Evolutionary conservation across 495 filamentous ascomycete genomes (phyloP).

Genomic region (Lindgomyces ingoldianus): DNA sequence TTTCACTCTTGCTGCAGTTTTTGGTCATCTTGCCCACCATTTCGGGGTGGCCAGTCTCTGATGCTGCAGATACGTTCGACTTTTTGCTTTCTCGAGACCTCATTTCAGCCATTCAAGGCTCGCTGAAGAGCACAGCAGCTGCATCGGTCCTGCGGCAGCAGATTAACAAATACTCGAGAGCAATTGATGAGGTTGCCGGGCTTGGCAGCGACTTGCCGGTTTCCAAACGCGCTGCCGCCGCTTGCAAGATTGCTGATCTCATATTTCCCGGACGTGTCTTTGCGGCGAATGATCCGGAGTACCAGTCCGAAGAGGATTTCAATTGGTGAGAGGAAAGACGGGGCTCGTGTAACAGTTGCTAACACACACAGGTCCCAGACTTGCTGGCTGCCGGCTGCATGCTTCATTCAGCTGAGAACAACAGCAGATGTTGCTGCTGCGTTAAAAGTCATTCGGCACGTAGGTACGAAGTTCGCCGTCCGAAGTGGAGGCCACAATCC

Average conservation of each 20-base stretch:
- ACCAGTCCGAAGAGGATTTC: constrained; percentile 6
- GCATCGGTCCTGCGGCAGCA: background rate
- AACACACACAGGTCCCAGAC: constrained; percentile 18
- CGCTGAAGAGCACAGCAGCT: background rate
- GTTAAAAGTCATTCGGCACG: constrained; percentile 31
- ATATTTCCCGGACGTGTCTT: constrained; percentile 10
- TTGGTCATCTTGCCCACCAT: background rate
- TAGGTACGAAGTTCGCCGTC: constrained; percentile 50
- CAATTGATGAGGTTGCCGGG: background rate
- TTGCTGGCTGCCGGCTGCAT: constrained; percentile 18
- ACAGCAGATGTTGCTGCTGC: constrained; percentile 28
- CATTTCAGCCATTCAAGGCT: background rate
- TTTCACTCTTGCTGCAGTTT: background rate
- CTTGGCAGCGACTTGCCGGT: constrained; percentile 3
- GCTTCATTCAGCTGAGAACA: constrained; percentile 12
- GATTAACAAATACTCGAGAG: background rate
- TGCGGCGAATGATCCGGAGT: background rate
- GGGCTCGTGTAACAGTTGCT: background rate
- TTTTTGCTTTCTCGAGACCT: background rate
- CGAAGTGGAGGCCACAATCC: constrained; percentile 52
- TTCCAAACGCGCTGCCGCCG: constrained; percentile 8
- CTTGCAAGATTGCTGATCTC: constrained; percentile 1
- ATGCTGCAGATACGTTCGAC: background rate
- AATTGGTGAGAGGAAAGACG: background rate
- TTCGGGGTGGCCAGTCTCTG: background rate